Conservation (phyloP, 108 stramenopile species). For the Skeletonema potamos region DNA sequence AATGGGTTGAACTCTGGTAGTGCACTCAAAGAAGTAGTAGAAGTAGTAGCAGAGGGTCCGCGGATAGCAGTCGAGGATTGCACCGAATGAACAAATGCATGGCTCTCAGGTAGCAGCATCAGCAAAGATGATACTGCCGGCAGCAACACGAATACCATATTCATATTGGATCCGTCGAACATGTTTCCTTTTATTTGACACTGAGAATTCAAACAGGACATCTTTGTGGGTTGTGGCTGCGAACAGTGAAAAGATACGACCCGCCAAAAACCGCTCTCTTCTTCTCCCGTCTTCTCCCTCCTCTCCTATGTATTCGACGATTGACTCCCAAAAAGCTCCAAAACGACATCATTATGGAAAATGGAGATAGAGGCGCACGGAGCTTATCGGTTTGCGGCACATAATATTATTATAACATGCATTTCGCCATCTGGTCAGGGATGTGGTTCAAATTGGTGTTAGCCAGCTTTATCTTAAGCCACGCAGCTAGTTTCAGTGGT, state of each 20-base stretch:
- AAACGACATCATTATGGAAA: too few species aligned
- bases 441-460: not conserved
- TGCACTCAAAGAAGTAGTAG: not conserved
- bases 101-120: not conserved
- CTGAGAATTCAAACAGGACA: too few species aligned
- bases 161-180: not conserved
- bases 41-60: not conserved
- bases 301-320: too few species aligned
- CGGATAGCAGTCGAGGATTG: not conserved
- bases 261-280: too few species aligned
- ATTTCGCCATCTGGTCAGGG: not conserved
- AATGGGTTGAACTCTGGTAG: conserved; percentile 18
- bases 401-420: not conserved
- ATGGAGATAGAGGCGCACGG: too few species aligned
- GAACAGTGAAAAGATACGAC: not conserved
- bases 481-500: not conserved
- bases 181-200: too few species aligned
- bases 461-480: not conserved
- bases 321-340: too few species aligned
- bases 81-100: conserved; percentile 23
- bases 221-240: too few species aligned
- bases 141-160: not conserved
- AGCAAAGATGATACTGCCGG: not conserved
- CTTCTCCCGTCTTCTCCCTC: too few species aligned
- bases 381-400: too few species aligned